These are phyloP conservation scores for Helianthus tuberosus DNA, from an alignment of 129 eudicot species.

Conservation along the genomic window DNA sequence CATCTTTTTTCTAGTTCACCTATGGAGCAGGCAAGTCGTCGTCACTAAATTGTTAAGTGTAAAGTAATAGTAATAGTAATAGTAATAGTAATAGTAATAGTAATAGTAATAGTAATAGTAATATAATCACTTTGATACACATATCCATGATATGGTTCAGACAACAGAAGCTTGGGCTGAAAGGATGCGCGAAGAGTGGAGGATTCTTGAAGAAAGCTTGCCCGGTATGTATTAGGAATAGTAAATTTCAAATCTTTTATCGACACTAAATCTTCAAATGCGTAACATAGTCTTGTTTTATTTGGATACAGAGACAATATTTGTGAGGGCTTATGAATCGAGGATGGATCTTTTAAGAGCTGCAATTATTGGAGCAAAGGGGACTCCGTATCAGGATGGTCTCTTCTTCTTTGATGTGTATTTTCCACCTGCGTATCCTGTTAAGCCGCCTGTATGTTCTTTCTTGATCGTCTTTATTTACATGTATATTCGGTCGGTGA, in stretches of 20 bases:
- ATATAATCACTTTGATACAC: not conserved
- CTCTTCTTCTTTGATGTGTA: constrained; percentile 3
- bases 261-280: too few species aligned
- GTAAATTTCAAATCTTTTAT: too few species aligned
- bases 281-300: too few species aligned
- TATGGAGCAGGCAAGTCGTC: not conserved
- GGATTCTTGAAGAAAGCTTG: not conserved
- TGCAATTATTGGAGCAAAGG: too few species aligned
- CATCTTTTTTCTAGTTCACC: not conserved
- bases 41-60: too few species aligned
- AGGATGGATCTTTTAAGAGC: not conserved
- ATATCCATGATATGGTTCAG: not conserved
- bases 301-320: constrained; percentile 5
- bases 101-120: too few species aligned
- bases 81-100: too few species aligned
- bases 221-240: not conserved
- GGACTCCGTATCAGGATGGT: constrained; percentile 8
- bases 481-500: not conserved
- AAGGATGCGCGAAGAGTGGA: not conserved
- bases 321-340: constrained; percentile 18
- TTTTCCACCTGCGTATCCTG: not conserved
- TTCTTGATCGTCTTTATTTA: not conserved
- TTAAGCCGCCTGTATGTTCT: not conserved
- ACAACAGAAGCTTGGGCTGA: not conserved
- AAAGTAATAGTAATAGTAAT: too few species aligned